phyloP scores from a whole-genome alignment of 2,329 filamentous ascomycete genomes.

The Phialophora expanda region DNA sequence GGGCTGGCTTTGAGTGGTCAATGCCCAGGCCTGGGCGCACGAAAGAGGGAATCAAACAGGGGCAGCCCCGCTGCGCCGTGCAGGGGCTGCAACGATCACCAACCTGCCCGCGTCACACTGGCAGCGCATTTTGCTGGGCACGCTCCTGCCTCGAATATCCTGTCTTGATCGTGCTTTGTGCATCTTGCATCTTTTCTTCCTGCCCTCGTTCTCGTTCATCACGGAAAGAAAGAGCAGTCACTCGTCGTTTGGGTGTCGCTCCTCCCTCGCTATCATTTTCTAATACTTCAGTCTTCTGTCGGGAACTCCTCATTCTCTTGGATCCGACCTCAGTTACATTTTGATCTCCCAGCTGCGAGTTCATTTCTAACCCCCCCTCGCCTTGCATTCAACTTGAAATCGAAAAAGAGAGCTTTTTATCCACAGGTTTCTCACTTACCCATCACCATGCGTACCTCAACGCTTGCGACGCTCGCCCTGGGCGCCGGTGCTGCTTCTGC shows the following conservation, averaged over 20 bases:
- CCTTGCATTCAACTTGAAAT: conserved; percentile 11
- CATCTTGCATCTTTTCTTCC: conserved; percentile 7
- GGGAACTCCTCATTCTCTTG: conserved; percentile 34
- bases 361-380: conserved; percentile 19
- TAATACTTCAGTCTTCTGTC: conserved; percentile 37
- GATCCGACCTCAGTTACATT: conserved; percentile 26
- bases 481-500: conserved; percentile 55
- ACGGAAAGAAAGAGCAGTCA: conserved; percentile 34
- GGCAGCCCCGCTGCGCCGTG: neutral
- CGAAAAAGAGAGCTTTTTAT: conserved; percentile 9
- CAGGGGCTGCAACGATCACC: neutral
- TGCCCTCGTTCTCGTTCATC: conserved; percentile 26
- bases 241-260: conserved; percentile 40
- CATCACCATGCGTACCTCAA: conserved; percentile 60
- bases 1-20: conserved; percentile 10
- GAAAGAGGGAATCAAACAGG: conserved; percentile 9
- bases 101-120: conserved; percentile 11
- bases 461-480: conserved; percentile 54
- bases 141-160: conserved; percentile 5
- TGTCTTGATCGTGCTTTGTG: conserved; percentile 7
- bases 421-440: conserved; percentile 9
- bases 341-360: conserved; percentile 5
- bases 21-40: conserved; percentile 9
- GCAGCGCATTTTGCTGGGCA: neutral
- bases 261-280: conserved; percentile 38